Evolutionary conservation across 768 basidiomycete genomes (phyloP).

Genomic region (Suillus spraguei): DNA sequence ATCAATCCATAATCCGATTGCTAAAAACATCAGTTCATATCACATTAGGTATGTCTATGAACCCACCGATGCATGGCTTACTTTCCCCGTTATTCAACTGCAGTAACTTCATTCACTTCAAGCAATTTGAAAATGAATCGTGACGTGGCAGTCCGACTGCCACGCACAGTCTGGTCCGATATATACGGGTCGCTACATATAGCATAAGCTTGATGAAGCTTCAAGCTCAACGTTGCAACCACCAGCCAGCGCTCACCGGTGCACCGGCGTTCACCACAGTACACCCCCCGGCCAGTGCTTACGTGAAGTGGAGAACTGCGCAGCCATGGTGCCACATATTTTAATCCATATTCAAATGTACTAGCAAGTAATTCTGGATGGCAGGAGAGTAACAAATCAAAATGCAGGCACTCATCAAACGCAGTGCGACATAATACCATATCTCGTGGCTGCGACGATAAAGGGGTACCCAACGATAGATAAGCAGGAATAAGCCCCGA

Average conservation of each 20-base stretch:
- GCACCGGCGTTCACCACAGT: too few species aligned
- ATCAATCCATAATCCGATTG: conserved; percentile 3
- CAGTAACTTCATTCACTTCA: conserved; percentile 12
- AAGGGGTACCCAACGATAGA: too few species aligned
- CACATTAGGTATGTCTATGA: conserved; percentile 20
- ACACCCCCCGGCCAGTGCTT: neutral
- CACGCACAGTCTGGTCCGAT: neutral
- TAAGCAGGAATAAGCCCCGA: too few species aligned
- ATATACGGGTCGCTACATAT: neutral
- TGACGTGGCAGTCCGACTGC: neutral
- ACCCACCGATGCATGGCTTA: conserved; percentile 32
- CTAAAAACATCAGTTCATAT: conserved; percentile 5
- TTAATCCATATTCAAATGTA: neutral
- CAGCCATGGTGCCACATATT: neutral
- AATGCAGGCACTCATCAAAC: neutral
- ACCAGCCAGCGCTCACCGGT: neutral
- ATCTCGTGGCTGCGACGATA: neutral
- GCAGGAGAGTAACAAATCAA: too few species aligned
- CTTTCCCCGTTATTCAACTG: conserved; percentile 27
- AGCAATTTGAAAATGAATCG: neutral
- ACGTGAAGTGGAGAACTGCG: neutral
- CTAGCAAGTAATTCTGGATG: neutral
- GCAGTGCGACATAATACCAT: neutral
- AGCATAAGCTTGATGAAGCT: neutral
- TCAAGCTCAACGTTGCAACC: neutral